Base-by-base conservation (phyloP, 768 basidiomycete genomes). In the Trametes cingulata region DNA sequence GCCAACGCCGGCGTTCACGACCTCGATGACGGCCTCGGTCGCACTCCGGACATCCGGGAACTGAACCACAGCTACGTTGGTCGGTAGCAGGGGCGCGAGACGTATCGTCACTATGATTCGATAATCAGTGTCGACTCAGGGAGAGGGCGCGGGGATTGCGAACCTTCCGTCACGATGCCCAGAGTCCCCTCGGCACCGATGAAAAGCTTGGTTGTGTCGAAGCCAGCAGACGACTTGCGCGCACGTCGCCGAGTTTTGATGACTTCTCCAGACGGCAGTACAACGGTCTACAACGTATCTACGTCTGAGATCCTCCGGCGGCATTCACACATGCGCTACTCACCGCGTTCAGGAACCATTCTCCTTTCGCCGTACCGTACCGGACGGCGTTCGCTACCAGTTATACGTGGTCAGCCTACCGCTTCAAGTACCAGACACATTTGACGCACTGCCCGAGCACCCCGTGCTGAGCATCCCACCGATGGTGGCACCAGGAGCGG, bases 301-400 rank as follows among this genome's bases (percentile, higher is more conserved):
- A 52, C 9, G 12, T 8, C 12, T 27, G 13, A 40, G 27, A 10
- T 17, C 15, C 0, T 17, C 13, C 8, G 12, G 27, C 41, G 10
- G 36, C 10, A 20, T 6, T 20, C 20, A 49, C 3, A 19, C 19
- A 6, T 22, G 19, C 9, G 25, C 6, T 20, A 75, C 82, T 50
- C 68, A 91, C 91, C 22, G 83, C 83, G 65, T 94, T 95, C 41
- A 95, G 76, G 68, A 95, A 92, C 93, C 93, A 95, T 74, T 95
- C 93, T 0, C 79, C 90, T 69, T 88, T 92, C 0, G 92, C 93
- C 7, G 93, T 95, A 10, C 92, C 94, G 68, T 94, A 95, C 22
- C 91, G 77, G 1, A 91, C 91, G 1, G 90, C 89, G 64, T 91
- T 91, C 0, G 90, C 90, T 84, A 15, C 41, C n/a, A 24, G 27